Percentiles rank a stretch among this genome's conserved stretches.
Evolutionary conservation across 768 basidiomycete genomes (phyloP).

Genomic region (Cubamyces lactineus): DNA sequence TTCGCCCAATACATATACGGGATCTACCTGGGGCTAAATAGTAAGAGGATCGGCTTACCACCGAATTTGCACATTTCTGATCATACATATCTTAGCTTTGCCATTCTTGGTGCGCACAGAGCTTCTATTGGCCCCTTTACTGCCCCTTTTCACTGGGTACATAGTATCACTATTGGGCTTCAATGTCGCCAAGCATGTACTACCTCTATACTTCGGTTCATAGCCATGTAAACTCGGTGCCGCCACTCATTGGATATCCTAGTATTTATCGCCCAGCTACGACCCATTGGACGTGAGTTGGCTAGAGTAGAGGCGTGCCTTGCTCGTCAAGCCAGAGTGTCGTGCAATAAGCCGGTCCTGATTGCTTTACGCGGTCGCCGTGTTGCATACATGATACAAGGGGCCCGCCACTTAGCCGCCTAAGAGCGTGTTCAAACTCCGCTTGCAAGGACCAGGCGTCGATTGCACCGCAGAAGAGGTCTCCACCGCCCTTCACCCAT

Average conservation of each 20-base stretch:
- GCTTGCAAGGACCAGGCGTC: constrained; percentile 17
- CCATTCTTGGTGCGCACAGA: constrained; percentile 93
- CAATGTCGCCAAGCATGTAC: constrained; percentile 84
- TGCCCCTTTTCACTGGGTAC: constrained; percentile 86
- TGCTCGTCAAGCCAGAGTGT: too few relatives aligned
- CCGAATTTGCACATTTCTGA: constrained; percentile 12
- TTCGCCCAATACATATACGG: constrained; percentile 92
- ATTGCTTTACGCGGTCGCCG: constrained; percentile 3
- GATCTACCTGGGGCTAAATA: constrained; percentile 83
- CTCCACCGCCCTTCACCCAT: constrained; percentile 21
- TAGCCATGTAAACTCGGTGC: constrained; percentile 21
- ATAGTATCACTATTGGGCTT: constrained; percentile 87
- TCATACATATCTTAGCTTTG: constrained; percentile 55
- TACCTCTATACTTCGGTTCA: constrained; percentile 76
- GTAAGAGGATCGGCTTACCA: constrained; percentile 42
- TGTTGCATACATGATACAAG: constrained; percentile 1
- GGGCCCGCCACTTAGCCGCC: constrained; percentile 15
- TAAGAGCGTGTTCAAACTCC: constrained; percentile 22
- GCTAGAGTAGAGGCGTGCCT: too few relatives aligned
- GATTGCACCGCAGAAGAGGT: constrained; percentile 24
- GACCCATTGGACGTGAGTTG: too few relatives aligned
- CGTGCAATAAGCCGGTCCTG: neutral
- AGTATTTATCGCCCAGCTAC: neutral
- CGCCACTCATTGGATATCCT: neutral
- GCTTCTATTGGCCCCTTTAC: constrained; percentile 85